These are phyloP conservation scores for Oenanthe javanica DNA, from an alignment of 140 eudicot genomes.

Conservation along the genomic window DNA sequence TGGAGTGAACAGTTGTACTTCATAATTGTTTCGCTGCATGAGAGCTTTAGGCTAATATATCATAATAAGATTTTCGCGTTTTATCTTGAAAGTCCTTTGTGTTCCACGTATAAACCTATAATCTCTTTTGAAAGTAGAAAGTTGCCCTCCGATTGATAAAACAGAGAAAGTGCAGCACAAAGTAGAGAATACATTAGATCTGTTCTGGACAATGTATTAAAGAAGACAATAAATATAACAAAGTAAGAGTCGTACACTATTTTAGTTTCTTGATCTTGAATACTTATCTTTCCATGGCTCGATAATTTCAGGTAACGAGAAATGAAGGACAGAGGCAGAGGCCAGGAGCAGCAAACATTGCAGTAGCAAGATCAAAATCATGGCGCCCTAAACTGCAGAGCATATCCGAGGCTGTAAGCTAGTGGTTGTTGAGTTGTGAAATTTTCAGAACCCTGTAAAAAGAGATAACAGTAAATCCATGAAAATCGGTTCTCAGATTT, in stretches of 20 bases:
- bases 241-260: not conserved
- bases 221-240: not conserved
- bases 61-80: not conserved
- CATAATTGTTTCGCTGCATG: not conserved
- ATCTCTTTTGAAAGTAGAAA: not conserved
- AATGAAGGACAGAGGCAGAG: conserved; percentile 51
- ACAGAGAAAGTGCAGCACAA: not conserved
- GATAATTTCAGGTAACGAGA: conserved; percentile 32
- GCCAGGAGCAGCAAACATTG: conserved; percentile 36
- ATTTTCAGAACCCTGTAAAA: conserved; percentile 13
- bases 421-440: conserved; percentile 5
- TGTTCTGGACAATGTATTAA: not conserved
- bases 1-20: conserved; percentile 3
- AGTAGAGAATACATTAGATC: not conserved
- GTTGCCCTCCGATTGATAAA: not conserved
- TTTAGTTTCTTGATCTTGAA: not conserved
- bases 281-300: not conserved
- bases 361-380: conserved; percentile 60
- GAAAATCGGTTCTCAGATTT: conserved; percentile 9
- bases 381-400: conserved; percentile 87
- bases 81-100: not conserved
- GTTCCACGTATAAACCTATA: conserved; percentile 5
- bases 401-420: conserved; percentile 62
- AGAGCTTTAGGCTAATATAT: not conserved
- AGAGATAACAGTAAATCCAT: conserved; percentile 12